These are phyloP conservation scores for Pyricularia sp. DNA, from an alignment of 2,329 filamentous ascomycete species.

Conservation along the genomic window DNA sequence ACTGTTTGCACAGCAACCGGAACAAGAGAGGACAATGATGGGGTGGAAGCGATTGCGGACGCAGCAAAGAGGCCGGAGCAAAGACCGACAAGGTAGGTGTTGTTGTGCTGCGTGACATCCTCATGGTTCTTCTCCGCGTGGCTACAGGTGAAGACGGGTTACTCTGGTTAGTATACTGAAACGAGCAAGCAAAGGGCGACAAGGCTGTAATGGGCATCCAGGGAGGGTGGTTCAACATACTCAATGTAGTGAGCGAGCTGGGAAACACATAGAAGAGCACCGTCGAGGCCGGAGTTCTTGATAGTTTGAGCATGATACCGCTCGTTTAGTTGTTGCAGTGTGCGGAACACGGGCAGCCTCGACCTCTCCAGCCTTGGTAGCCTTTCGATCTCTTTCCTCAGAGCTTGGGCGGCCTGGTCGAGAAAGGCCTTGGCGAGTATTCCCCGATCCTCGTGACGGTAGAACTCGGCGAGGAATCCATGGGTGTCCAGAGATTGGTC, in stretches of 20 bases:
- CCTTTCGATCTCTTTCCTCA: constrained; percentile 50
- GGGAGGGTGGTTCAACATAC: constrained; percentile 27
- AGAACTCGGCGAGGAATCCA: constrained; percentile 48
- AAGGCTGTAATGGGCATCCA: too few species aligned
- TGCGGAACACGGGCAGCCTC: constrained; percentile 52
- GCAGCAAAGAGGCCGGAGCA: constrained; percentile 64
- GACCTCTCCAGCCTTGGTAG: constrained; percentile 47
- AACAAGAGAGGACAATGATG: constrained; percentile 51
- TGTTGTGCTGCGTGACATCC: constrained; percentile 37
- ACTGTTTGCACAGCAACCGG: constrained; percentile 54
- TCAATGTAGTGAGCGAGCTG: constrained; percentile 63
- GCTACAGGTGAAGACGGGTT: constrained; percentile 18
- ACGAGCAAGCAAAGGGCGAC: background rate
- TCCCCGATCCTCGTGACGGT: constrained; percentile 32
- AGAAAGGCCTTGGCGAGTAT: constrained; percentile 53
- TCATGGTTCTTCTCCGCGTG: constrained; percentile 44
- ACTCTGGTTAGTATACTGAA: constrained; percentile 3
- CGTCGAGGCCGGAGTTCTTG: constrained; percentile 55
- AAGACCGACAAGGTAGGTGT: constrained; percentile 51
- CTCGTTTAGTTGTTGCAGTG: constrained; percentile 55
- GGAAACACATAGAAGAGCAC: constrained; percentile 52
- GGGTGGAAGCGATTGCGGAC: constrained; percentile 54
- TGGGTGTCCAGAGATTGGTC: constrained; percentile 64
- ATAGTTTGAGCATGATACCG: constrained; percentile 46
- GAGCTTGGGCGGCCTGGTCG: constrained; percentile 43